Percentiles rank a stretch among this genome's conserved stretches.
Evolutionary conservation across 2,329 filamentous ascomycete species (phyloP).

Genomic region (Verticillium nonalfalfae): DNA sequence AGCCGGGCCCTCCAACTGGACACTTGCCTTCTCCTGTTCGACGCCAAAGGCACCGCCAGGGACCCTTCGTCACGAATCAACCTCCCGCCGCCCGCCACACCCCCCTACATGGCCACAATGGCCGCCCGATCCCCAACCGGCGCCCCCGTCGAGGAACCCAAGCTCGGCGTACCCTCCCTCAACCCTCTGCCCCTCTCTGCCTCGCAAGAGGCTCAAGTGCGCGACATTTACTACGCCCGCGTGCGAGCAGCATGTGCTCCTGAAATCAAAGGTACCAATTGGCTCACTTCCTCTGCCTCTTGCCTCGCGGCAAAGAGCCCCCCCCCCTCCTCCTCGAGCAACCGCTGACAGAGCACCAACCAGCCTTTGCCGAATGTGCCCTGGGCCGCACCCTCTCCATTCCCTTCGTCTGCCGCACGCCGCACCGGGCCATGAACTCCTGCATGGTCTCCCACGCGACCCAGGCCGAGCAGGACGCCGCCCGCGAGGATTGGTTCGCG

Average conservation of each 20-base stretch:
- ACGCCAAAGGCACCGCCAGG: not conserved
- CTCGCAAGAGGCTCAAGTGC: slow-evolving; percentile 74
- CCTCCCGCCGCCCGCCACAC: not conserved
- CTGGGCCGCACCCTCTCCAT: slow-evolving; percentile 79
- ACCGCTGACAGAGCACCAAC: not conserved
- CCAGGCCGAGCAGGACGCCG: slow-evolving; percentile 76
- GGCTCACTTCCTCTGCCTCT: not conserved
- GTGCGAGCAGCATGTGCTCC: slow-evolving; percentile 70
- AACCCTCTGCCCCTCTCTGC: slow-evolving; percentile 82
- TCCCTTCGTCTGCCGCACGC: slow-evolving; percentile 74
- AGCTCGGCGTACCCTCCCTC: slow-evolving; percentile 48
- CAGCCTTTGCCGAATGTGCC: slow-evolving; percentile 90
- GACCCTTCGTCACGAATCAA: not conserved
- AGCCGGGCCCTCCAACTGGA: not conserved
- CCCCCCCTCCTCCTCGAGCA: not conserved
- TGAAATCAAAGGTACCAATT: slow-evolving; percentile 64
- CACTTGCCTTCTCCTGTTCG: not conserved
- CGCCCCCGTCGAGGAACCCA: slow-evolving; percentile 13
- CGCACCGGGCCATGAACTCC: slow-evolving; percentile 82
- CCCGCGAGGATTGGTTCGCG: slow-evolving; percentile 90
- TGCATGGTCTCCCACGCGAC: slow-evolving; percentile 90
- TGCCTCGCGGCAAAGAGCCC: too few relatives aligned
- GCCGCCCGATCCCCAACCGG: slow-evolving; percentile 26
- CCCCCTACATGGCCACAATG: slow-evolving; percentile 29
- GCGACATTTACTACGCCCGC: slow-evolving; percentile 72